Evolutionary conservation across 441 rosid species (phyloP), one percentile per base, ranked within the genome.

Genomic region (Euphorbia schlechtendalii): DNA sequence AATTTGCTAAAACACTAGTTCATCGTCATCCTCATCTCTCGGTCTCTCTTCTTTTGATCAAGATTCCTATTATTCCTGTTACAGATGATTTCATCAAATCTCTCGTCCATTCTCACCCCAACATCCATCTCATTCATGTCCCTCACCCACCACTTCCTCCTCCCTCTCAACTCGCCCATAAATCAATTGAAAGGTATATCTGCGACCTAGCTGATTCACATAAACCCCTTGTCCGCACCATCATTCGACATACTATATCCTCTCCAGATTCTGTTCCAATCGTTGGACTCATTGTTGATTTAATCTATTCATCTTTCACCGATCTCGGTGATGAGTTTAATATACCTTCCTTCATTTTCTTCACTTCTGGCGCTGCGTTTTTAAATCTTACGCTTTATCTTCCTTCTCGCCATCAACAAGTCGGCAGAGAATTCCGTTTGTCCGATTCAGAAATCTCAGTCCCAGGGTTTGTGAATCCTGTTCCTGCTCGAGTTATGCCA

Each of bases 301-400:
- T 85, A 76, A 80, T 86, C 63, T 86, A 84, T 45, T 71, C 59
- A 9, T 13, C 81, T 0, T 75, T 85, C 85, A 78, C 82, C 7
- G 93, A 84, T 24, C 60, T 83, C 21, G 96, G 81, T 0, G 53
- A 77, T 18, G 83, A 83, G 34, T 63, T 81, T 5, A 64, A 73
- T 0, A 20, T 85, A 14, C 89, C 89, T 22, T 72, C 80, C 59
- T 85, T 79, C 34, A 2, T 84, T 30, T 84, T 77, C 66, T 74
- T 30, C 34, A 72, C 92, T 0, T 80, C 83, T 0, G 73, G 74
- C 51, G 86, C 84, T 2, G 77, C 67, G 5, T 74, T 69, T 53
- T 80, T 83, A 18, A 80, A 77, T 27, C 53, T 82, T 36, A 65
- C 64, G 61, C 8, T 68, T 8, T 72, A 75, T 25, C 5, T 59